These are phyloP conservation scores for Malassezia slooffiae DNA, from an alignment of 1,284 basidiomycete species.

Conservation along the genomic window DNA sequence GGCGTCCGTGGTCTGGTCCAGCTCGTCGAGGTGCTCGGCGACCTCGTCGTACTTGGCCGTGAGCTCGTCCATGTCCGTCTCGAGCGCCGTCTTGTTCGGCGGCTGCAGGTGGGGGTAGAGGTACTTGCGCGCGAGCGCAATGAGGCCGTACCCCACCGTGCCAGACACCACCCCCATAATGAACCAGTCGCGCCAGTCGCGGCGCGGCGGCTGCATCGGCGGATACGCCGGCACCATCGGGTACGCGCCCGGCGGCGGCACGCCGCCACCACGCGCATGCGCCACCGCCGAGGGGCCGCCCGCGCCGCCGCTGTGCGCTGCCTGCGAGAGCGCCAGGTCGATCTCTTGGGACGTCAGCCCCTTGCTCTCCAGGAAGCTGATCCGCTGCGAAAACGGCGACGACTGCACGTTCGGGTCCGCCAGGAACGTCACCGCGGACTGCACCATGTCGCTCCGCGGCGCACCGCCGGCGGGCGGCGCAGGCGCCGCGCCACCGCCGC, in stretches of 20 bases:
- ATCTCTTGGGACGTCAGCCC: conserved; percentile 75
- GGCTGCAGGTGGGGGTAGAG: conserved; percentile 82
- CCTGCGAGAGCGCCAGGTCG: conserved; percentile 64
- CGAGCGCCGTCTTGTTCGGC: conserved; percentile 76
- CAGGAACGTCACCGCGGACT: conserved; percentile 40
- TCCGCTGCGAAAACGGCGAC: conserved; percentile 68
- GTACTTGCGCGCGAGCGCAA: conserved; percentile 77
- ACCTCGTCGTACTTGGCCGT: conserved; percentile 88
- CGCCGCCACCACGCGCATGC: conserved; percentile 14
- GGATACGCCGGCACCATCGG: conserved; percentile 17
- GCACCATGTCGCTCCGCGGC: conserved; percentile 36
- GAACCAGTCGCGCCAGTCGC: conserved; percentile 45
- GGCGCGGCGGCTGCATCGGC: conserved; percentile 15
- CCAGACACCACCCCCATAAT: conserved; percentile 90
- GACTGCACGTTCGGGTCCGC: conserved; percentile 53
- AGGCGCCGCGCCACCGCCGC: background rate
- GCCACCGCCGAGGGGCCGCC: conserved; percentile 9
- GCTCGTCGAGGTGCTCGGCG: conserved; percentile 58
- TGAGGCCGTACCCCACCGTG: conserved; percentile 74
- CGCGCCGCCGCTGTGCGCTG: conserved; percentile 13
- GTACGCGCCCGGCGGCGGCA: conserved; percentile 20
- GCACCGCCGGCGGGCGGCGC: background rate
- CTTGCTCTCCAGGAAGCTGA: conserved; percentile 89
- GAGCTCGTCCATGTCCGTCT: conserved; percentile 72
- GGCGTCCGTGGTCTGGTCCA: conserved; percentile 65